Evolutionary conservation across 352 stramenopile genomes (phyloP).

Genomic region (Globisporangium solare): DNA sequence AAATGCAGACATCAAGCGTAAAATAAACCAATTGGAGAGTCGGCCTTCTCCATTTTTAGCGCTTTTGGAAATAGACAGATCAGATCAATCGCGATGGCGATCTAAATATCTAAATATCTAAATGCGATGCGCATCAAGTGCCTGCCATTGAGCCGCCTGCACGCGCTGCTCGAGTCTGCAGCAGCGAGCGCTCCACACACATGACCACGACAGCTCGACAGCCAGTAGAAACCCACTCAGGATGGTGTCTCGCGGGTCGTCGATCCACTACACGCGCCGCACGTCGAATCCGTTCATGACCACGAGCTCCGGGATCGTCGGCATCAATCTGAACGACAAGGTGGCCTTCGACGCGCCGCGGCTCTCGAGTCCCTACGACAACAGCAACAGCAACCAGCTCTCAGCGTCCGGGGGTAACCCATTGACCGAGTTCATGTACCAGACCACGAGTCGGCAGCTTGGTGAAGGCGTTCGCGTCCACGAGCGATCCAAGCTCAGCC

Average conservation of each 20-base stretch:
- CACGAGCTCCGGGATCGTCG: constrained; percentile 80
- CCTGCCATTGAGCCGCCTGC: too few relatives aligned
- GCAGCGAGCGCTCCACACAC: too few relatives aligned
- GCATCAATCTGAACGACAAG: constrained; percentile 70
- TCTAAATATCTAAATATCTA: too few relatives aligned
- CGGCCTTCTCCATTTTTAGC: too few relatives aligned
- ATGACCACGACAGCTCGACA: too few relatives aligned
- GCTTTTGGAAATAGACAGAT: too few relatives aligned
- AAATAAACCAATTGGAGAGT: too few relatives aligned
- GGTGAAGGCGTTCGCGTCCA: constrained; percentile 36
- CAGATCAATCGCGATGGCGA: too few relatives aligned
- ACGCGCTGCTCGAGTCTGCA: too few relatives aligned
- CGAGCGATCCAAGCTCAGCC: constrained; percentile 54
- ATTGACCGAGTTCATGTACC: constrained; percentile 78
- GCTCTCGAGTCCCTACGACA: constrained; percentile 25
- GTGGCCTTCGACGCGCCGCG: constrained; percentile 57
- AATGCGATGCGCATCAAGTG: too few relatives aligned
- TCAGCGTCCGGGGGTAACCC: constrained; percentile 4
- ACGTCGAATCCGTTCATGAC: constrained; percentile 82
- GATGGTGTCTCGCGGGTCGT: constrained; percentile 74
- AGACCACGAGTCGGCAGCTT: constrained; percentile 54
- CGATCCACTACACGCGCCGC: constrained; percentile 62
- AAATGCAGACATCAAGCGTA: too few relatives aligned
- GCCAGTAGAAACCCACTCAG: neutral
- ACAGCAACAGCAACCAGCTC: constrained; percentile 27